These are phyloP conservation scores for Skeletonema costatum DNA, from an alignment of 108 stramenopile genomes.

Conservation along the genomic window DNA sequence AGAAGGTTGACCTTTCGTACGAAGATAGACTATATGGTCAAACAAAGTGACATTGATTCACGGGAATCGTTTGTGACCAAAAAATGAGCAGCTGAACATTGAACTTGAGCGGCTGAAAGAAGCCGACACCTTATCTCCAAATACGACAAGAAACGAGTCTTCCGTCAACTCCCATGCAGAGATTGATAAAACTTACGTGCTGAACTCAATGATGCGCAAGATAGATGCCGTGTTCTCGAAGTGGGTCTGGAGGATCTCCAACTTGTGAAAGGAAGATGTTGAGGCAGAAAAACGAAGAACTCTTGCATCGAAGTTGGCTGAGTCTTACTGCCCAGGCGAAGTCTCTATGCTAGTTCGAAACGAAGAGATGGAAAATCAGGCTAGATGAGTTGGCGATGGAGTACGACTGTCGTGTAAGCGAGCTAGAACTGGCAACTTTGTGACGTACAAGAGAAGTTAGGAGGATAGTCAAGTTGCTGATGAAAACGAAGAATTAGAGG, in stretches of 20 bases:
- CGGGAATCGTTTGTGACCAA: background rate
- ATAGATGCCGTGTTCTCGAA: background rate
- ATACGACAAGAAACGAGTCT: background rate
- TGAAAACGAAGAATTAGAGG: background rate
- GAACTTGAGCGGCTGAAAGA: conserved; percentile 12
- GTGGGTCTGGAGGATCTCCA: background rate
- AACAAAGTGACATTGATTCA: background rate
- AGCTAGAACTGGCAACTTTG: conserved; percentile 11
- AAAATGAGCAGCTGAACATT: conserved; percentile 8
- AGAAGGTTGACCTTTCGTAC: background rate
- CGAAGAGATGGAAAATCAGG: conserved; percentile 35
- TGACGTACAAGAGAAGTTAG: conserved; percentile 2
- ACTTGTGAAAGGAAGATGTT: background rate
- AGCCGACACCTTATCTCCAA: background rate
- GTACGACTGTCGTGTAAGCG: conserved; percentile 27
- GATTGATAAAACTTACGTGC: background rate
- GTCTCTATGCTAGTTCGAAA: conserved; percentile 36
- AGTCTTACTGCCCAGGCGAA: conserved; percentile 43
- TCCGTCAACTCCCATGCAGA: background rate
- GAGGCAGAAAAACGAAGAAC: conserved; percentile 29
- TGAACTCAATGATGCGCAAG: background rate
- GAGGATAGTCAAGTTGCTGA: background rate
- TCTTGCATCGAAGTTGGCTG: conserved; percentile 21
- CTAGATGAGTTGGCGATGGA: conserved; percentile 23
- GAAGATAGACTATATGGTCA: background rate